Evolutionary conservation across 139 green algal genomes (phyloP), one percentile per base, ranked within the genome.

Genomic region (Picochlorum costavermella): DNA sequence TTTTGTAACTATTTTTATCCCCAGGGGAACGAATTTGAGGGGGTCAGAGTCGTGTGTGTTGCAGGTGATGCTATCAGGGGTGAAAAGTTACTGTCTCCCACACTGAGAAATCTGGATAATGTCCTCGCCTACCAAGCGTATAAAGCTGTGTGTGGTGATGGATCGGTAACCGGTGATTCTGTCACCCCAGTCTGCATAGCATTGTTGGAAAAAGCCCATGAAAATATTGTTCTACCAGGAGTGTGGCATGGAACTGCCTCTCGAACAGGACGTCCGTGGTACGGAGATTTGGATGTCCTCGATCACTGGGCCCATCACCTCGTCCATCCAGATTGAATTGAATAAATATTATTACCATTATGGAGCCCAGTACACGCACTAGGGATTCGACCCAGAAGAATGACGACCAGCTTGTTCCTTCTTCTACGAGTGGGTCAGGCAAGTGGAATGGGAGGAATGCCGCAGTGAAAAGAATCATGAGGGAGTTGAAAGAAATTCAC

Each of bases 401-500:
- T 40, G 33, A 8, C 11, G 33, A 40, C 9, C 33, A 40, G 20
- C 20, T 23, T 9, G 33, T 40, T 40, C 33, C 33, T 40, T 40
- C 33, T 53, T 40, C 33, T 53, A 23, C 46, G 16, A 53, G 12
- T 53, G 46, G 46, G 10, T 6, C 46, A 53, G 8, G 23, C 12
- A 33, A 23, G 17, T 70, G 31, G 23, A 95, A 93, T 63, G 9
- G 67, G 6, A 70, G 84, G 5, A 95, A 94, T 55, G 83, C 88
- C 3, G 83, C 83, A 1, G 89, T 98, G 12, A 98, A 96, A 78
- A 74, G 92, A 1, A 98, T 98, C 40, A 57, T 97, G 60, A 87
- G 91, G 75, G 92, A 96, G 59, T 88, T 95, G 14, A 86, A 82
- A 25, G 90, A 97, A 63, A 69, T 95, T 46, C 72, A 87, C 43